Percentiles rank a stretch among this genome's conserved stretches.
phyloP scores from a whole-genome alignment of 139 green algal genomes.

The Mesostigma viride region DNA sequence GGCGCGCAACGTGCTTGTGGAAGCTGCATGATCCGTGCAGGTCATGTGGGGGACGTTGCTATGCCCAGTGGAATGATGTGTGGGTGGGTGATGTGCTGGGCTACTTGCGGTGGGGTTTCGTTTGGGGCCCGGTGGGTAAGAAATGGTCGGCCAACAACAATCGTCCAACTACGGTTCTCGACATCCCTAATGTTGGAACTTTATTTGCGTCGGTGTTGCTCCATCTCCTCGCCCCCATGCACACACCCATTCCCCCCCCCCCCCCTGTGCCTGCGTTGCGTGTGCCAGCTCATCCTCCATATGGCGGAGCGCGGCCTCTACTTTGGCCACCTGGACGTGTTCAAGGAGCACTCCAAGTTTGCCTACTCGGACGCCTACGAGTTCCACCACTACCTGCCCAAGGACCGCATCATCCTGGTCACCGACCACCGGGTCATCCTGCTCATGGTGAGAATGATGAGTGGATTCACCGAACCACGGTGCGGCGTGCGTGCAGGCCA shows the following conservation, averaged over 20 bases:
- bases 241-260: conserved; percentile 5
- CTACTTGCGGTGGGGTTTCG: too few species aligned
- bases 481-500: conserved; percentile 15
- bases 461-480: conserved; percentile 38
- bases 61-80: too few species aligned
- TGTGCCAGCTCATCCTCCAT: conserved; percentile 16
- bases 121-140: too few species aligned
- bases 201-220: not conserved
- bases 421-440: conserved; percentile 55
- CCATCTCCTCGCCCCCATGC: not conserved
- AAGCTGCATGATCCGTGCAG: too few species aligned
- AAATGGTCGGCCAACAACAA: too few species aligned
- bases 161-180: too few species aligned
- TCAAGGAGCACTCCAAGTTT: conserved; percentile 19
- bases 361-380: conserved; percentile 52
- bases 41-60: too few species aligned
- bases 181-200: not conserved
- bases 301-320: conserved; percentile 20
- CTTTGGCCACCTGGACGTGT: conserved; percentile 22
- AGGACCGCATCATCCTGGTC: conserved; percentile 50
- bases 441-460: conserved; percentile 29
- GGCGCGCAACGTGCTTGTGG: too few species aligned
- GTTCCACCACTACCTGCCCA: conserved; percentile 62
- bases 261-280: conserved; percentile 13
- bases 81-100: too few species aligned